Evolutionary conservation across 768 basidiomycete genomes (phyloP), one percentile per base, ranked within the genome.

Genomic region (Boletus bicolor): DNA sequence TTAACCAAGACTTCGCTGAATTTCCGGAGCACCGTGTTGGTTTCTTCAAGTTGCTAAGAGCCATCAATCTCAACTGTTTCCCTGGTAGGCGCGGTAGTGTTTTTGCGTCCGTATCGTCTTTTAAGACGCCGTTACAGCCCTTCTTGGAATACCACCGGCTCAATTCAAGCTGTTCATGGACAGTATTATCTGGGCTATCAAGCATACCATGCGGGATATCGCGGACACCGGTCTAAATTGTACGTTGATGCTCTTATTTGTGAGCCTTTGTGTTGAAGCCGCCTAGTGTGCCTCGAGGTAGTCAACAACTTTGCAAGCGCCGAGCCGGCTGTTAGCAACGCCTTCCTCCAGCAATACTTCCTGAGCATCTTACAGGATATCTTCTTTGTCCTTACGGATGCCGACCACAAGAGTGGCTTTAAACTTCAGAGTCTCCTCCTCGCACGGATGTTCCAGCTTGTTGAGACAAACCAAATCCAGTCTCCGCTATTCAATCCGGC

Each of bases 161-260:
- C 92, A 97, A 74, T 98, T 98, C 82, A 98, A 97, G 76, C 76
- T 98, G 56, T 90, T 97, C 72, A 98, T 97, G 85, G 96, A 98
- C 72, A 94, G 93, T 57, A 90, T 98, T 61, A 88, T 96, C 49
- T 99, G 97, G 96, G 96, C 94, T n/a, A 96, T 98, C 78, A 99
- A 99, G 73, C 97, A 99, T 76, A 98, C 93, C 15, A 94, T 97
- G 93, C 84, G 96, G 52, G 96, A 98, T 72, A 97, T 99, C 58
- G 92, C 93, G 5, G 96, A 98, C 68, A 91, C 88, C 42, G 90
- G 90, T 42, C 72, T 92, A 56, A 90, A 87, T 65, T 68, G 90
- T 92, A 74, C 74, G 59, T 61, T 15, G 5, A 51, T 36, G 39
- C 17, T 39, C 38, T 36, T 46, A 11, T 58, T 55, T 38, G 24